phyloP scores from a whole-genome alignment of 192 early-diverging fungal species.

The Pilaira anomala region DNA sequence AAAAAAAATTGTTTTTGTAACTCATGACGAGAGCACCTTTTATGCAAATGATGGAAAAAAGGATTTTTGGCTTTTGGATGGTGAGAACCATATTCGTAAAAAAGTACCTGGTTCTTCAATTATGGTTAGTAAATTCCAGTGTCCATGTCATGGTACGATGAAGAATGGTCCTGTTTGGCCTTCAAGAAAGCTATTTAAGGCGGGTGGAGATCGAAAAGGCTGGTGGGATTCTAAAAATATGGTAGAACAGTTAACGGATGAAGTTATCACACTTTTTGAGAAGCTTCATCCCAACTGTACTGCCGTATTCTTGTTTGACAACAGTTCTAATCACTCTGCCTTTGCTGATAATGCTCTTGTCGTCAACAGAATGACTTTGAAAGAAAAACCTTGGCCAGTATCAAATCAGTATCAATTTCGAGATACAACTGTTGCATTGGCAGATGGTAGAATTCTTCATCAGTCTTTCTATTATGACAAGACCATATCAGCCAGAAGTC shows the following conservation, averaged over 20 bases:
- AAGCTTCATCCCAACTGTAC: conserved; percentile 11
- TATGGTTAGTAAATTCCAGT: neutral
- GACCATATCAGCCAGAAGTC: no score
- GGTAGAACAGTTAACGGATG: neutral
- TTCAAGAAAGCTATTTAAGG: neutral
- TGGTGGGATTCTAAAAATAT: neutral
- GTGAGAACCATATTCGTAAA: no score
- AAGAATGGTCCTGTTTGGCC: neutral
- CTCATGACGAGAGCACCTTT: no score
- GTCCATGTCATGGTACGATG: neutral
- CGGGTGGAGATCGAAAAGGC: neutral
- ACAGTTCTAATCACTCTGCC: conserved; percentile 26
- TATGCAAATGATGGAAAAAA: no score
- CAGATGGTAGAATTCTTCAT: neutral
- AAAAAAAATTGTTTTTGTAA: no score
- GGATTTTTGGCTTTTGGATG: no score
- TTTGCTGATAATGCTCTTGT: conserved; percentile 29
- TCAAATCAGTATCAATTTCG: neutral
- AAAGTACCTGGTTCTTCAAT: no score
- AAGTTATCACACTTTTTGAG: conserved; percentile 16
- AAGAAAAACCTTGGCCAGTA: neutral
- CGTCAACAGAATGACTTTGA: conserved; percentile 30
- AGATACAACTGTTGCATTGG: neutral
- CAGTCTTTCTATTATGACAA: no score
- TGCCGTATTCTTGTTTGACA: conserved; percentile 32